Evolutionary conservation across 441 rosid species (phyloP).

Genomic region (Jatropha multifida): DNA sequence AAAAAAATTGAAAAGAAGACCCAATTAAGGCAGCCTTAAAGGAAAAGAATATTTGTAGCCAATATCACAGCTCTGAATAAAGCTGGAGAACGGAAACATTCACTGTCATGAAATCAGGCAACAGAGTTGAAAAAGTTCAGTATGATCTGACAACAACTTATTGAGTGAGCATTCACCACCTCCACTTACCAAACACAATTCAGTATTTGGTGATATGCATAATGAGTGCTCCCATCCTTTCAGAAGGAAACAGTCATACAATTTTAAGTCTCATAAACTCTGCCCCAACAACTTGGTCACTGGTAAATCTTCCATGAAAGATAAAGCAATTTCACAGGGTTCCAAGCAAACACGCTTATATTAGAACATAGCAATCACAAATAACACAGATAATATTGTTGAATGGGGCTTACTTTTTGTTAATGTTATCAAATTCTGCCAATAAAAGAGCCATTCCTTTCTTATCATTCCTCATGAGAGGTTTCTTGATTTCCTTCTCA

Average conservation of each 20-base stretch:
- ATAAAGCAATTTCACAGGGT: not conserved
- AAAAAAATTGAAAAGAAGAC: not conserved
- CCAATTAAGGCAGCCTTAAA: not conserved
- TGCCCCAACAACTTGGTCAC: not conserved
- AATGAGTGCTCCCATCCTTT: not conserved
- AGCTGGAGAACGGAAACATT: not conserved
- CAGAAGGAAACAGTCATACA: not conserved
- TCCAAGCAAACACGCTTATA: not conserved
- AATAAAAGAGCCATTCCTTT: conserved; percentile 81
- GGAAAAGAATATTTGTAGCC: too few species aligned
- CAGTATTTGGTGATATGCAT: not conserved
- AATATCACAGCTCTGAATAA: not conserved
- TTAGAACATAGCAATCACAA: not conserved
- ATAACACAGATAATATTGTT: not conserved
- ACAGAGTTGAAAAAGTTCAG: not conserved
- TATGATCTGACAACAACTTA: not conserved
- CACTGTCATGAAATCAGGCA: not conserved
- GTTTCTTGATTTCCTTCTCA: conserved; percentile 88
- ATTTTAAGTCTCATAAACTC: not conserved
- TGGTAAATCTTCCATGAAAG: not conserved
- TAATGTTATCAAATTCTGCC: conserved; percentile 89
- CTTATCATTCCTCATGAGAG: conserved; percentile 91
- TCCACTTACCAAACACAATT: not conserved
- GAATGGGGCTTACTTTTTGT: conserved; percentile 61
- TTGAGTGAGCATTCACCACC: not conserved